Percentiles rank a stretch among this genome's conserved stretches.
Evolutionary conservation across 2,329 filamentous ascomycete species (phyloP).

Genomic region (Podosphaera fusca): DNA sequence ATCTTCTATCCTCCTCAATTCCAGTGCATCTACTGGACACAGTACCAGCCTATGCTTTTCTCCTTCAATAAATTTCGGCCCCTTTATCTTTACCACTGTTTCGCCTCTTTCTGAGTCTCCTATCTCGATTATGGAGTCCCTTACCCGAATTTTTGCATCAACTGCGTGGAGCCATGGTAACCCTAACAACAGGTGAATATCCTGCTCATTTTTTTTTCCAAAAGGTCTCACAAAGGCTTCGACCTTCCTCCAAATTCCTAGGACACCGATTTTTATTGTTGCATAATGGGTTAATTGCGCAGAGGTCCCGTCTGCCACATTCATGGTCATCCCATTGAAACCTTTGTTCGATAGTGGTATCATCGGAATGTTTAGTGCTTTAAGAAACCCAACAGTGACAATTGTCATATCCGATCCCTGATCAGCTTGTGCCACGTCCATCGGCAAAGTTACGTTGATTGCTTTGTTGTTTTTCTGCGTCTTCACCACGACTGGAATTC

Average conservation of each 20-base stretch:
- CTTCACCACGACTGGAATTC: too few relatives aligned
- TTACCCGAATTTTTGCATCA: background rate
- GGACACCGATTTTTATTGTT: background rate
- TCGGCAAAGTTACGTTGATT: background rate
- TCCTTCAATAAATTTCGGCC: background rate
- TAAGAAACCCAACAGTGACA: too few relatives aligned
- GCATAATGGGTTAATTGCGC: too few relatives aligned
- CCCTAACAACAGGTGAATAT: background rate
- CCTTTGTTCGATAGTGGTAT: too few relatives aligned
- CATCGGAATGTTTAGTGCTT: too few relatives aligned
- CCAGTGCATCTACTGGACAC: background rate
- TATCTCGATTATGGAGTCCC: too few relatives aligned
- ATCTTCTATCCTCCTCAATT: too few relatives aligned
- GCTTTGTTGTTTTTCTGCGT: too few relatives aligned
- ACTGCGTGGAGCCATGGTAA: conserved; percentile 1
- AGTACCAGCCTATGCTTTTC: background rate
- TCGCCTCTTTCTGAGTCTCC: too few relatives aligned
- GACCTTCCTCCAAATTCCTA: background rate
- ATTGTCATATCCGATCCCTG: background rate
- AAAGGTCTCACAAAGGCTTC: background rate
- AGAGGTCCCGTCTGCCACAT: too few relatives aligned
- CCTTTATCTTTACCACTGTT: background rate
- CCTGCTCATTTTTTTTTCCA: background rate
- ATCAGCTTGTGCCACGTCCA: background rate
- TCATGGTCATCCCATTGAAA: too few relatives aligned